Evolutionary conservation across 768 basidiomycete genomes (phyloP), one percentile per base, ranked within the genome.

Genomic region (Erythrobasidium yunnanense): DNA sequence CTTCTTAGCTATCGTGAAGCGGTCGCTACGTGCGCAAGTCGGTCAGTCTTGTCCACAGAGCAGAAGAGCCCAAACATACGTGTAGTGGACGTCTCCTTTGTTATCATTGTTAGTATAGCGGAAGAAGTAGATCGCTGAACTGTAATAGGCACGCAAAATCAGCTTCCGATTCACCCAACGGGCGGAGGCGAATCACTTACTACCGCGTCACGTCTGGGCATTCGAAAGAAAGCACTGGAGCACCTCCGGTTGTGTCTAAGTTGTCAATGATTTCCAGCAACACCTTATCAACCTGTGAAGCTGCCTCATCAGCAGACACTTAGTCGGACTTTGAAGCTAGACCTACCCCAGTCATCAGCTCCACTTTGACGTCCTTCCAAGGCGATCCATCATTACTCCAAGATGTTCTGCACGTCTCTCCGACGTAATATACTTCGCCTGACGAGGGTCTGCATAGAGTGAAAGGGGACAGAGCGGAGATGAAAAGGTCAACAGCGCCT

Each of bases 71-170:
- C 49, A 25, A 18, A 42, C 38, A 25, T 51, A 51, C 7, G 8
- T 51, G 17, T 8, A 25, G 13, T 51, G 13, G 13, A 45, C n/a
- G 11, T 11, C 13, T 42, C n/a, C 38, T n/a, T 42, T 42, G 11
- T 55, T 25, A 55, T 55, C 54, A 23, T 55, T 55, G 23, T 55
- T 29, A 32, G 29, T 55, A 32, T 55, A 55, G 7, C 54, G 8
- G 34, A 30, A 55, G 34, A 55, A 55, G 27, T 55, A 55, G 7
- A 32, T 32, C 29, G 25, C 11, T 32, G 8, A 8, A 23, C 54
- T 55, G 23, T 8, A 18, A 29, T 33, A 32, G 23, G 7, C 8
- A 7, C 15, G 8, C 23, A 55, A 23, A 52, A n/a, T n/a, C n/a
- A n/a, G n/a, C n/a, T n/a, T n/a, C n/a, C n/a, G n/a, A n/a, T n/a